These are phyloP conservation scores for Giardia duodenalis DNA, from an alignment of 208 protist species.

Conservation along the genomic window DNA sequence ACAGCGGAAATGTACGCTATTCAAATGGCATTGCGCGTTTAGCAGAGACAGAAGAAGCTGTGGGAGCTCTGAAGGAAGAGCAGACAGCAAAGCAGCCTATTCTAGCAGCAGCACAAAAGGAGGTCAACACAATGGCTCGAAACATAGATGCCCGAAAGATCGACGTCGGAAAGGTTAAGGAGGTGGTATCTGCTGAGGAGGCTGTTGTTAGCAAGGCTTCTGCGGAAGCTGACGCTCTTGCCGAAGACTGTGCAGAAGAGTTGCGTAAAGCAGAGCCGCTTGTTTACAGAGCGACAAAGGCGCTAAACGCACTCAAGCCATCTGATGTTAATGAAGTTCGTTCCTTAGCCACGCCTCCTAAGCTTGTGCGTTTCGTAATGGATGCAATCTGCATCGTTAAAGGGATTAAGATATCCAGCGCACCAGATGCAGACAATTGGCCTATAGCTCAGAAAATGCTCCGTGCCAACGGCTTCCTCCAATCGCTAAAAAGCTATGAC, in stretches of 20 bases:
- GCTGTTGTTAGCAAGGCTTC: conserved; percentile 58
- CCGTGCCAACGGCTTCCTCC: conserved; percentile 54
- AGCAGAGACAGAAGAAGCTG: conserved; percentile 66
- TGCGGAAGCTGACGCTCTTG: conserved; percentile 54
- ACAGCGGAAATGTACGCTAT: conserved; percentile 61
- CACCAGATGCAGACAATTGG: conserved; percentile 84
- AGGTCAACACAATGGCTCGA: conserved; percentile 64
- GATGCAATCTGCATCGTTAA: conserved; percentile 63
- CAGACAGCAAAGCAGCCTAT: conserved; percentile 74
- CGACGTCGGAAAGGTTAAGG: conserved; percentile 43
- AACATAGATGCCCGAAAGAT: conserved; percentile 71
- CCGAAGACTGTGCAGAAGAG: conserved; percentile 66
- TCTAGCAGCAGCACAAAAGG: conserved; percentile 67
- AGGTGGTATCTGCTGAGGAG: conserved; percentile 59
- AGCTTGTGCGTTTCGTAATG: conserved; percentile 80
- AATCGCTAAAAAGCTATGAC: conserved; percentile 27
- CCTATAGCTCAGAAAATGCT: conserved; percentile 61
- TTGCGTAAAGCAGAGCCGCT: conserved; percentile 80
- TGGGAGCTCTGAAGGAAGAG: conserved; percentile 68
- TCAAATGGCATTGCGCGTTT: conserved; percentile 78
- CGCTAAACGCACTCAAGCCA: conserved; percentile 71
- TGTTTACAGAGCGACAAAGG: conserved; percentile 57
- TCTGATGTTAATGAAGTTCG: conserved; percentile 84
- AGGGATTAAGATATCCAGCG: conserved; percentile 69
- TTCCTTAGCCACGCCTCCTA: conserved; percentile 77